A percentile compares a stretch with the other conserved stretches of the same genome.
Evolutionary conservation across 148 eudicot genomes (phyloP).

Genomic region (Rhododendron vialii): DNA sequence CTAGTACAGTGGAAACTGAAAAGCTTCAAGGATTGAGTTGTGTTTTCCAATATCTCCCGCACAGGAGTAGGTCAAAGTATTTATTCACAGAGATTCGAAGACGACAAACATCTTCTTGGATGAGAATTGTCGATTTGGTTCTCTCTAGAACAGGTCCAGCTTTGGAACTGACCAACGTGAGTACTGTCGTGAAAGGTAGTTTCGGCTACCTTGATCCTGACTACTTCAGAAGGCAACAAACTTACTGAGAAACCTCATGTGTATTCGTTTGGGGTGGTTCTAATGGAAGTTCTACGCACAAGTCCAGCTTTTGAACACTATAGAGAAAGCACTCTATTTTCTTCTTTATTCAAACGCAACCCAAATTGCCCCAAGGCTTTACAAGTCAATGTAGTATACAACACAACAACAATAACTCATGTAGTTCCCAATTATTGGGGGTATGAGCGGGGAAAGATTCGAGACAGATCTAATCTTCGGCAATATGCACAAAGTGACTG

Average conservation of each 20-base stretch:
- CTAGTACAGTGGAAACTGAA: no score
- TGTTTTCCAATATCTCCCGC: constrained; percentile 65
- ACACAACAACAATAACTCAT: no score
- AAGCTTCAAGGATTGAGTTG: no score
- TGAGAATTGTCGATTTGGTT: constrained; percentile 90
- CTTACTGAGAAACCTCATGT: constrained; percentile 89
- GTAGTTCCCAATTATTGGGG: no score
- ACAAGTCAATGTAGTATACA: no score
- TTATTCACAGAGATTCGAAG: constrained; percentile 89
- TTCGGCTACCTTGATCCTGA: constrained; percentile 96
- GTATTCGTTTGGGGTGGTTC: constrained; percentile 89
- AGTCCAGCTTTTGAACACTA: constrained; percentile 91
- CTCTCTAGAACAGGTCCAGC: constrained; percentile 87
- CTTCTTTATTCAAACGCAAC: no score
- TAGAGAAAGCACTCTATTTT: constrained; percentile 26
- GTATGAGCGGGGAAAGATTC: no score
- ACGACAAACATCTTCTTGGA: constrained; percentile 91
- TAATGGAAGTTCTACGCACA: constrained; percentile 94
- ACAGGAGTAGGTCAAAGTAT: constrained; percentile 89
- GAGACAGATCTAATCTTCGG: no score
- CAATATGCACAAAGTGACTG: no score
- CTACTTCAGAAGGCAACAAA: constrained; percentile 85
- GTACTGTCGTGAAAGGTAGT: constrained; percentile 14
- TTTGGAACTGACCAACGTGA: constrained; percentile 87
- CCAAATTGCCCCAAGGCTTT: constrained; percentile 45